A percentile compares a stretch with the other conserved stretches of the same genome.
These are phyloP conservation scores for Hortaea werneckii DNA, from an alignment of 2,329 filamentous ascomycete genomes.

Conservation along the genomic window DNA sequence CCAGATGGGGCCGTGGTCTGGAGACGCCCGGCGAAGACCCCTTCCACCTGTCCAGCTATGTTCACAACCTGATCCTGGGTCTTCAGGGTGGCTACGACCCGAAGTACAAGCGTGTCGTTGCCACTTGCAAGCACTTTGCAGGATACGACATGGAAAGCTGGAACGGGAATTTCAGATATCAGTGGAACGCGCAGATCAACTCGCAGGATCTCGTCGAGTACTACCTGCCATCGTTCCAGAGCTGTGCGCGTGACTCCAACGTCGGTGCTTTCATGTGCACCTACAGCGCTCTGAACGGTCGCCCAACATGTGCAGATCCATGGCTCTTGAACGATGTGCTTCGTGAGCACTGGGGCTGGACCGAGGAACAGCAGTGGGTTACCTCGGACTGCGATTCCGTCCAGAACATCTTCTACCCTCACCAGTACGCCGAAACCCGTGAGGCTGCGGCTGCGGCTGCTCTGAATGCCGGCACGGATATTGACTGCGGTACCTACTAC, in stretches of 20 bases:
- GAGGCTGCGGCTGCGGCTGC: constrained; percentile 26
- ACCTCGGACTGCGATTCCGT: constrained; percentile 56
- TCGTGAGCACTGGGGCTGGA: constrained; percentile 56
- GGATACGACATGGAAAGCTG: constrained; percentile 13
- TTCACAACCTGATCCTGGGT: constrained; percentile 24
- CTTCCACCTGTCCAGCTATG: constrained; percentile 25
- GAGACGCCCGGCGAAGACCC: constrained; percentile 34
- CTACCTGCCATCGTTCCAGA: constrained; percentile 56
- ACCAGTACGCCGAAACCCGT: constrained; percentile 21
- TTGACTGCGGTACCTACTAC: constrained; percentile 42
- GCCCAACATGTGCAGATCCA: constrained; percentile 52
- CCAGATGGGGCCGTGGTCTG: constrained; percentile 26
- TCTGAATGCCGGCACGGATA: constrained; percentile 41
- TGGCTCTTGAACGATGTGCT: constrained; percentile 55
- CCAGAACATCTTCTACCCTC: constrained; percentile 39
- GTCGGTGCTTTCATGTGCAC: constrained; percentile 44
- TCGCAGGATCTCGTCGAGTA: constrained; percentile 58
- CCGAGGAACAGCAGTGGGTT: constrained; percentile 50
- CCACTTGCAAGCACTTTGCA: constrained; percentile 39
- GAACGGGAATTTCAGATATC: constrained; percentile 10
- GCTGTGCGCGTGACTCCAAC: constrained; percentile 34
- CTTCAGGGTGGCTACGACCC: constrained; percentile 24
- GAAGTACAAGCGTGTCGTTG: constrained; percentile 31
- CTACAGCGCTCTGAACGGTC: constrained; percentile 55
- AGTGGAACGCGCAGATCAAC: constrained; percentile 47